Conservation (phyloP, 1,284 basidiomycete species). For the Inonotus hispidus region DNA sequence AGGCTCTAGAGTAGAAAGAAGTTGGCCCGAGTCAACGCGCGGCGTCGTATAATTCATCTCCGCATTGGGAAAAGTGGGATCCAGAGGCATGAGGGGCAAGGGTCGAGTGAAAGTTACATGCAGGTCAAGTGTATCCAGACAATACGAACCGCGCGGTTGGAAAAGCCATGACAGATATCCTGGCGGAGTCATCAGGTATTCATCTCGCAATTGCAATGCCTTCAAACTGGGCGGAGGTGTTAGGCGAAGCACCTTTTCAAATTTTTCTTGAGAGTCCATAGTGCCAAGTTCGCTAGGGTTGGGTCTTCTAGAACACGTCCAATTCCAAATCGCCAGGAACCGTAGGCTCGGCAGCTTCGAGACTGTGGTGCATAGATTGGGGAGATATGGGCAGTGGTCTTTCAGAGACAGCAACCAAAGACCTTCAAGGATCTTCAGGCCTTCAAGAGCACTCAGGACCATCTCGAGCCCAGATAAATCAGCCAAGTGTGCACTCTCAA, state of each 20-base stretch:
- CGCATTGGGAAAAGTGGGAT: neutral
- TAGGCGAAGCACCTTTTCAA: neutral
- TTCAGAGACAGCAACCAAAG: slow-evolving; percentile 5
- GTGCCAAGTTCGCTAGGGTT: neutral
- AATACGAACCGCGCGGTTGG: slow-evolving; percentile 5
- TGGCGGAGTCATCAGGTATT: slow-evolving; percentile 2
- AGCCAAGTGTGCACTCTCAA: slow-evolving; percentile 6
- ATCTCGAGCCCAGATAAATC: slow-evolving; percentile 6
- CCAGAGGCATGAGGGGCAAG: neutral
- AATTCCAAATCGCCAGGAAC: slow-evolving; percentile 7
- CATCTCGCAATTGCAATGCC: slow-evolving; percentile 1
- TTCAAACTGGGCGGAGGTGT: slow-evolving; percentile 1
- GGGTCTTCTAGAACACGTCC: slow-evolving; percentile 1
- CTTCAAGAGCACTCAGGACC: slow-evolving; percentile 1
- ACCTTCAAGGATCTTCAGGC: slow-evolving; percentile 3
- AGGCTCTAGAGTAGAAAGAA: neutral
- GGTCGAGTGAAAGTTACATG: slow-evolving; percentile 9
- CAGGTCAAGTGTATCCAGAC: slow-evolving; percentile 1
- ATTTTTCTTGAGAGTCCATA: neutral
- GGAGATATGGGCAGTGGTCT: slow-evolving; percentile 9
- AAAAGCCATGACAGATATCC: slow-evolving; percentile 13
- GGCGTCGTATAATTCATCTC: neutral
- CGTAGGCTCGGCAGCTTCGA: slow-evolving; percentile 3
- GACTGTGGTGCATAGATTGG: slow-evolving; percentile 2
- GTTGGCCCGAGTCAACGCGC: neutral